Evolutionary conservation across 805 yeast genomes (phyloP), one percentile per base, ranked within the genome.

Genomic region (Starmerella scarabaei): DNA sequence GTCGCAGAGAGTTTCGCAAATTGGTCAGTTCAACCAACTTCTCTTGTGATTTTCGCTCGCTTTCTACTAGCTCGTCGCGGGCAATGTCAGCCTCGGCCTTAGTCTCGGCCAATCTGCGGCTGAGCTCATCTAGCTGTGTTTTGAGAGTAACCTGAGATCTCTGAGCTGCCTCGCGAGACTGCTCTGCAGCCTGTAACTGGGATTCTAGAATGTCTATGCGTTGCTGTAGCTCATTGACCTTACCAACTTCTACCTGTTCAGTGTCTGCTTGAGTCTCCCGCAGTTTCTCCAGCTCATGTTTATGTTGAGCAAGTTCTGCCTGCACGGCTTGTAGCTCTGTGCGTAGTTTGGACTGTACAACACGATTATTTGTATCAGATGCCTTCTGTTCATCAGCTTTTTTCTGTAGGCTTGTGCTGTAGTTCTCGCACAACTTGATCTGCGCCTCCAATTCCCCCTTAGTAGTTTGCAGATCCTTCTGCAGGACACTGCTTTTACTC

Each of bases 41-140:
- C 53, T 85, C 94, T 53, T 78, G 91, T 2, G 86, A 59, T 58
- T 77, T 65, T 24, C 72, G 69, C 40, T 83, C 70, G 4, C 81
- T 65, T 42, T 86, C 96, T 9, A 70, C 64, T n/a, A 88, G 61
- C 53, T 86, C 95, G 41, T 84, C 94, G 49, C 81, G 85, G 21
- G 86, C 56, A 2, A 74, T 70, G 41, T 80, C 85, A 18, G 72
- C 65, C 46, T 72, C 69, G 38, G 66, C 66, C 32, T 67, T 68
- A 1, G 75, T 63, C 50, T 91, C 97, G 44, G 71, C 71, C 30
- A 76, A 60, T 39, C 80, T 73, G 68, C 80, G 70, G 3, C 68
- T 52, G 36, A 53, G 49, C 44, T 53, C 62, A 35, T 57, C 62
- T 18, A 53, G 49, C 50, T 53, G 66, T 34, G 52, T 35, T 26